Percentiles rank a stretch among this genome's conserved stretches.
Evolutionary conservation across 495 filamentous ascomycete species (phyloP).

Genomic region (Aspergillus biplanus): DNA sequence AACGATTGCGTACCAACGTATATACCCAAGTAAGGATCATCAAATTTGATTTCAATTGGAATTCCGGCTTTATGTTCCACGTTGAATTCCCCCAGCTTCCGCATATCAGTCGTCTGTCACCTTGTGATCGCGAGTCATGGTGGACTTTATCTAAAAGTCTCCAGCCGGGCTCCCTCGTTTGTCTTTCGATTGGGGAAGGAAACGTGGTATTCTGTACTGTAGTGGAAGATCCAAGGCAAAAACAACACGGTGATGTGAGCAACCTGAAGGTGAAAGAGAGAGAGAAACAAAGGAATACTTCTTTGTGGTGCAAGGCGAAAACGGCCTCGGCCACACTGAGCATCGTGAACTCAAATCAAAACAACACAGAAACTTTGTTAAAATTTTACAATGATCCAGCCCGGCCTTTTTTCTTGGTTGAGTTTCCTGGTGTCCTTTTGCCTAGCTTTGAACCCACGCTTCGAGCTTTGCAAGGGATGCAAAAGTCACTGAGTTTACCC

Average conservation of each 20-base stretch:
- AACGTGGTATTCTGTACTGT: slow-evolving; percentile 60
- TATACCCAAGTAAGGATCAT: slow-evolving; percentile 45
- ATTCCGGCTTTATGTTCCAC: slow-evolving; percentile 57
- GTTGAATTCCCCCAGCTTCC: slow-evolving; percentile 60
- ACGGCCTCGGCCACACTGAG: slow-evolving; percentile 21
- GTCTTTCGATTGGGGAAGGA: slow-evolving; percentile 52
- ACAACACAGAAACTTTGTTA: slow-evolving; percentile 33
- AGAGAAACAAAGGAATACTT: slow-evolving; percentile 7
- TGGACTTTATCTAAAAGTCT: slow-evolving; percentile 63
- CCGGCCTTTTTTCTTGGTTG: slow-evolving; percentile 52
- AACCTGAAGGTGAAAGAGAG: neutral
- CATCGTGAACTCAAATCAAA: slow-evolving; percentile 26
- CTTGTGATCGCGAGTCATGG: slow-evolving; percentile 55
- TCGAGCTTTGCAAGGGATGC: slow-evolving; percentile 65
- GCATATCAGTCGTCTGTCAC: slow-evolving; percentile 30
- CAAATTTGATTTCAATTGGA: slow-evolving; percentile 46
- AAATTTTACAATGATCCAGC: slow-evolving; percentile 17
- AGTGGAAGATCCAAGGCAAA: slow-evolving; percentile 31
- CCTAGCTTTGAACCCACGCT: slow-evolving; percentile 69
- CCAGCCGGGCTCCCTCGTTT: slow-evolving; percentile 60
- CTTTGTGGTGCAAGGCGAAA: slow-evolving; percentile 24
- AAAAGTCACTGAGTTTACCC: slow-evolving; percentile 52
- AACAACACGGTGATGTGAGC: slow-evolving; percentile 4
- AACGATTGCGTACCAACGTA: slow-evolving; percentile 33
- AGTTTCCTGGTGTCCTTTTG: slow-evolving; percentile 72